phyloP scores from a whole-genome alignment of 352 stramenopile species.

The Globisporangium spiculum region DNA sequence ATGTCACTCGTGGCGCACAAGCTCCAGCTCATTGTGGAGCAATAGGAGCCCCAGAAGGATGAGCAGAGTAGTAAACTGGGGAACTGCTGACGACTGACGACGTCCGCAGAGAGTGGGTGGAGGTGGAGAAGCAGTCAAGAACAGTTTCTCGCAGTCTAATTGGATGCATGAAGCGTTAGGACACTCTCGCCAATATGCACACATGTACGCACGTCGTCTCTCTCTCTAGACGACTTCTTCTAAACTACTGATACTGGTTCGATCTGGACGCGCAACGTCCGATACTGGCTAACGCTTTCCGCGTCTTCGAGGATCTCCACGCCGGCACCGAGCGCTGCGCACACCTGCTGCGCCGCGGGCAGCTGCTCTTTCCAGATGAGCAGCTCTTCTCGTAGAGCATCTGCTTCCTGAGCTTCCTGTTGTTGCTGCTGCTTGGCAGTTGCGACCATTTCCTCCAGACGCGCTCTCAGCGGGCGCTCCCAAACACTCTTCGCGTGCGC shows the following conservation, averaged over 20 bases:
- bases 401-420: not conserved
- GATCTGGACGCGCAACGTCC: slow-evolving; percentile 11
- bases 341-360: slow-evolving; percentile 14
- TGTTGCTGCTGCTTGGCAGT: slow-evolving; percentile 23
- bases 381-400: slow-evolving; percentile 27
- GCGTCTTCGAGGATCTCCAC: slow-evolving; percentile 15
- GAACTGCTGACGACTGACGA: not conserved
- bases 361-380: slow-evolving; percentile 57
- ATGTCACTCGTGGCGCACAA: not conserved
- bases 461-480: slow-evolving; percentile 52
- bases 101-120: not conserved
- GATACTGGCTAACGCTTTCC: slow-evolving; percentile 10
- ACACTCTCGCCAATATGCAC: not conserved
- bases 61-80: not conserved
- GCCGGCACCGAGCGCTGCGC: slow-evolving; percentile 10
- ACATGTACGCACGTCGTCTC: not conserved
- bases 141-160: not conserved
- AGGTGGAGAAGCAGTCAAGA: not conserved
- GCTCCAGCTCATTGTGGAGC: not conserved
- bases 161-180: not conserved
- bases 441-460: slow-evolving; percentile 31
- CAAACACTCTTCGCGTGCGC: slow-evolving; percentile 65
- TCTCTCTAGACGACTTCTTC: not conserved
- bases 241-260: not conserved
- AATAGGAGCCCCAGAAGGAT: not conserved